Conservation (phyloP, 768 basidiomycete species). For the Candolleomyces efflorescens region DNA sequence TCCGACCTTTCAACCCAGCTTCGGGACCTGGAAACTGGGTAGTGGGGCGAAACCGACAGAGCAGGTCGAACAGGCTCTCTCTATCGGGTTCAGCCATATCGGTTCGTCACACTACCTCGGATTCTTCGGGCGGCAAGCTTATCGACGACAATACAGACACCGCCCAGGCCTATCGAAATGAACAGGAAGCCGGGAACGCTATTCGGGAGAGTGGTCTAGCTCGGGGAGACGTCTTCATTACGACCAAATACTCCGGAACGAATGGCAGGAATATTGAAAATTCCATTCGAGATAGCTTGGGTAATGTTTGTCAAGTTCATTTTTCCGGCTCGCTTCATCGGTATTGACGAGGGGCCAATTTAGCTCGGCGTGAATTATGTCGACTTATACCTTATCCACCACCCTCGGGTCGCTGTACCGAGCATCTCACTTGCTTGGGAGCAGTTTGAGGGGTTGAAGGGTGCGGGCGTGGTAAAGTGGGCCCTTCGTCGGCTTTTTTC, state of each 20-base stretch:
- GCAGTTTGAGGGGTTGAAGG: conserved; percentile 55
- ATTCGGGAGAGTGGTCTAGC: conserved; percentile 52
- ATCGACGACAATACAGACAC: conserved; percentile 36
- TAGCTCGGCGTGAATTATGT: conserved; percentile 63
- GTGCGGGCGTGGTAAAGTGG: conserved; percentile 55
- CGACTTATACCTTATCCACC: conserved; percentile 70
- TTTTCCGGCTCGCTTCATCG: neutral
- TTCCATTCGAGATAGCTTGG: conserved; percentile 52
- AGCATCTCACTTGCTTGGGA: conserved; percentile 63
- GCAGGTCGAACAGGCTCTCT: conserved; percentile 59
- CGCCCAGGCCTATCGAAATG: conserved; percentile 59
- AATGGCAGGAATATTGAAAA: conserved; percentile 48
- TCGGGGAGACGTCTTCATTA: conserved; percentile 58
- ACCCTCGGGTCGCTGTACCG: conserved; percentile 46
- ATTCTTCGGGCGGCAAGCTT: neutral
- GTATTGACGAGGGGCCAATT: neutral
- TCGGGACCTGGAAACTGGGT: conserved; percentile 64
- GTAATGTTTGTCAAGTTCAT: conserved; percentile 36
- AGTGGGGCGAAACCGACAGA: conserved; percentile 48
- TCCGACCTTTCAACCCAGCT: conserved; percentile 20
- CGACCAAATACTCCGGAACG: conserved; percentile 58
- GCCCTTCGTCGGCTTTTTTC: conserved; percentile 4
- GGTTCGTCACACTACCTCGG: conserved; percentile 35
- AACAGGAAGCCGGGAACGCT: conserved; percentile 50
- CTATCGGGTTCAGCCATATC: conserved; percentile 57